Evolutionary conservation across 2,329 filamentous ascomycete species (phyloP), one percentile per base, ranked within the genome.

Genomic region (Epichloe bromicola): DNA sequence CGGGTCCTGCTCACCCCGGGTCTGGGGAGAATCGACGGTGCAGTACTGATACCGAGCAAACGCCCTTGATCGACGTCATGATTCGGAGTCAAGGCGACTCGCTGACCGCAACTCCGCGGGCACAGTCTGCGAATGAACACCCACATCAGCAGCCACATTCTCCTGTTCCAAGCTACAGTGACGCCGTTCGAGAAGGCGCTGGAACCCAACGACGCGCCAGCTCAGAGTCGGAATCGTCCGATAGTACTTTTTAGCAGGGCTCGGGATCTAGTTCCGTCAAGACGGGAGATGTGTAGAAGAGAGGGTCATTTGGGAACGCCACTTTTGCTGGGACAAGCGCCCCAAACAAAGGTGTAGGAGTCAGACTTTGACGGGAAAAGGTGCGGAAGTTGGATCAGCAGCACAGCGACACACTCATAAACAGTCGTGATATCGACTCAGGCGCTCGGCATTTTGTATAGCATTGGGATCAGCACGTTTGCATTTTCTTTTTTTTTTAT

Each of bases 111-210:
- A 49, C 59, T 11, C 54, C 63, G 48, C 43, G 58, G 56, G 61
- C 54, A 54, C 55, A 51, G 41, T 59, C 17, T 17, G 26, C 7
- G 14, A 33, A 17, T 12, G 40, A 36, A 41, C 43, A 41, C 12
- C 46, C 51, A 30, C 55, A 53, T 38, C 54, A 51, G 23, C 54
- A 56, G 48, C 58, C 57, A 34, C 56, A 62, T 30, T 84, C 86
- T 23, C 86, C 88, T 0, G 89, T 93, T 56, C 88, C 88, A 2
- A 90, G 80, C 60, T 94, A 94, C 63, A 86, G 82, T 64, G 86
- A 87, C 53, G 88, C 86, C 2, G 74, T 89, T 41, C 69, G 70
- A 51, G 74, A 79, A 57, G 75, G 75, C 11, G 65, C 65, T 30
- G 59, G 64, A 23, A 54, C 56, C 34, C 56, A 62, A 10, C 54